phyloP scores from a whole-genome alignment of 2,329 filamentous ascomycete genomes.

The Aspergillus intermedius region DNA sequence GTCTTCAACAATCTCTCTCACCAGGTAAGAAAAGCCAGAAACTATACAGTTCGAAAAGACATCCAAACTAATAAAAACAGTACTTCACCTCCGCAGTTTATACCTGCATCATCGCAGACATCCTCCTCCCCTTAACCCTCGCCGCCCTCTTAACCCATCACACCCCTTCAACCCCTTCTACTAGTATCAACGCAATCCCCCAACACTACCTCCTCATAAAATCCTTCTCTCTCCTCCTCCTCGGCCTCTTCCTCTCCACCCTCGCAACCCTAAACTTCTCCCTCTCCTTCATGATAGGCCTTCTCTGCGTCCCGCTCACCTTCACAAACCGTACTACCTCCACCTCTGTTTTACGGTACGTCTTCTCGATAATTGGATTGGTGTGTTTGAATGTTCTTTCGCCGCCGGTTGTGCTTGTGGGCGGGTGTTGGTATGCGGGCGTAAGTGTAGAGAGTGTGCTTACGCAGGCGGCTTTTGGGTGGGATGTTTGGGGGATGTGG shows the following conservation, averaged over 20 bases:
- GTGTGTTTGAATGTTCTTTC: slow-evolving; percentile 55
- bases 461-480: slow-evolving; percentile 71
- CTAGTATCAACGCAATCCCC: slow-evolving; percentile 2
- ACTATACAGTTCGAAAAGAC: neutral
- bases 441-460: slow-evolving; percentile 54
- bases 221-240: slow-evolving; percentile 83
- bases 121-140: slow-evolving; percentile 52
- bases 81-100: slow-evolving; percentile 55
- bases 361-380: slow-evolving; percentile 35
- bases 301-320: slow-evolving; percentile 71
- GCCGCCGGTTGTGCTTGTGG: slow-evolving; percentile 52
- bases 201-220: slow-evolving; percentile 76
- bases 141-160: slow-evolving; percentile 48
- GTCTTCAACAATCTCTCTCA: slow-evolving; percentile 71
- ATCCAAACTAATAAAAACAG: slow-evolving; percentile 35
- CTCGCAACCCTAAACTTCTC: slow-evolving; percentile 96
- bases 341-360: slow-evolving; percentile 15
- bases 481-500: slow-evolving; percentile 84
- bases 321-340: slow-evolving; percentile 47
- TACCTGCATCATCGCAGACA: slow-evolving; percentile 51
- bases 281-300: slow-evolving; percentile 74
- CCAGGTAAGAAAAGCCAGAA: slow-evolving; percentile 45
- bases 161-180: slow-evolving; percentile 46
- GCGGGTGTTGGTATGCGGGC: slow-evolving; percentile 43
- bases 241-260: slow-evolving; percentile 86